Percentiles rank a stretch among this genome's conserved stretches.
These are phyloP conservation scores for Moesziomyces globuligerus DNA, from an alignment of 1,284 basidiomycete genomes.

Conservation along the genomic window DNA sequence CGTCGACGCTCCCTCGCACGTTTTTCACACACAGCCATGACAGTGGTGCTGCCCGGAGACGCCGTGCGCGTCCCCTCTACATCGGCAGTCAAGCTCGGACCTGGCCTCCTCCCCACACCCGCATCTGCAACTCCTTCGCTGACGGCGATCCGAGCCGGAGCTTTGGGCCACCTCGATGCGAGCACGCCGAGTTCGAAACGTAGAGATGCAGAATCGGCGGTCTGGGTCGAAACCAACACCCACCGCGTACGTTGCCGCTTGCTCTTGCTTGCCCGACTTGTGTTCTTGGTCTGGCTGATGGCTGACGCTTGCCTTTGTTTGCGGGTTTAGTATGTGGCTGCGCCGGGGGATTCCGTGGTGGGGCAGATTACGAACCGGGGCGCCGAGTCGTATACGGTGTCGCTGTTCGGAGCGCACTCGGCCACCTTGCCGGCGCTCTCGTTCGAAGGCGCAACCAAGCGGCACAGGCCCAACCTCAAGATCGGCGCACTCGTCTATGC, in stretches of 20 bases:
- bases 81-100: slow-evolving; percentile 50
- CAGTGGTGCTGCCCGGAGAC: slow-evolving; percentile 57
- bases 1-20: not conserved
- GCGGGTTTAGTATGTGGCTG: slow-evolving; percentile 51
- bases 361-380: slow-evolving; percentile 61
- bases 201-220: no score
- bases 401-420: slow-evolving; percentile 54
- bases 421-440: slow-evolving; percentile 60
- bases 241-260: slow-evolving; percentile 15
- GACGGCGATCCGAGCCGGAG: slow-evolving; percentile 45
- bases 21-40: slow-evolving; percentile 20
- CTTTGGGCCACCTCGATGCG: slow-evolving; percentile 39
- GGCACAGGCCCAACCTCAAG: slow-evolving; percentile 62
- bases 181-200: no score
- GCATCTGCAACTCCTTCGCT: slow-evolving; percentile 13
- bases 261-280: not conserved
- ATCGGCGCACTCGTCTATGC: slow-evolving; percentile 63
- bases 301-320: not conserved
- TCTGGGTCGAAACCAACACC: slow-evolving; percentile 57
- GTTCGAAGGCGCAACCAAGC: slow-evolving; percentile 66
- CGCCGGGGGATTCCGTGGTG: slow-evolving; percentile 54
- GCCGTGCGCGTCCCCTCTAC: slow-evolving; percentile 23
- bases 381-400: slow-evolving; percentile 58
- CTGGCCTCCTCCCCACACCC: slow-evolving; percentile 47
- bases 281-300: not conserved